Conservation (phyloP, 2,329 filamentous ascomycete species). For the Penicillium corylophilum region DNA sequence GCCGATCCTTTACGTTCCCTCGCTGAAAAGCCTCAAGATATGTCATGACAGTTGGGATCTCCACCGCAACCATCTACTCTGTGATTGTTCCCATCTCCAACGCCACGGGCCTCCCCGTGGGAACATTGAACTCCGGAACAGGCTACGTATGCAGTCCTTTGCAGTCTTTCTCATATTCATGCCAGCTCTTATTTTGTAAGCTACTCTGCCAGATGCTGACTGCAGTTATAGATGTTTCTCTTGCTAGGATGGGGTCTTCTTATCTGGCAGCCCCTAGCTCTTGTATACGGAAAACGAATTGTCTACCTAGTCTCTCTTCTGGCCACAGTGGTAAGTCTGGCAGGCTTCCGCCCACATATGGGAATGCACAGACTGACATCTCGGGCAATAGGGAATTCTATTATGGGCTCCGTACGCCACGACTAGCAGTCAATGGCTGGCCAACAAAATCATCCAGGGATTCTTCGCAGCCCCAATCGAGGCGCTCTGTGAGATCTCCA, state of each 20-base stretch:
- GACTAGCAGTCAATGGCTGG: background rate
- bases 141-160: background rate
- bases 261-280: background rate
- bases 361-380: background rate
- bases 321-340: background rate
- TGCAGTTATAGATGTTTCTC: background rate
- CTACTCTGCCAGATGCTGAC: background rate
- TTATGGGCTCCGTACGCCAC: background rate
- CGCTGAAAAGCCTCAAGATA: background rate
- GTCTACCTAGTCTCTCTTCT: background rate
- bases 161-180: background rate
- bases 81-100: background rate
- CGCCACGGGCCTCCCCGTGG: background rate
- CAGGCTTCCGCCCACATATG: background rate
- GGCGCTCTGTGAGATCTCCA: slow-evolving; percentile 49
- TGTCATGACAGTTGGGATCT: background rate
- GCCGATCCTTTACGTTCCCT: background rate
- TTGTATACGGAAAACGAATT: background rate
- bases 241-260: background rate
- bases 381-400: background rate
- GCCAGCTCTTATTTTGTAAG: background rate
- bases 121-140: background rate
- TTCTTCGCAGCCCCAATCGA: slow-evolving; percentile 48
- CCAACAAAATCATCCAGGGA: background rate
- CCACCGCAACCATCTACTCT: background rate